phyloP scores from a whole-genome alignment of 2,329 filamentous ascomycete species.

The Phyllosticta citribraziliensis region DNA sequence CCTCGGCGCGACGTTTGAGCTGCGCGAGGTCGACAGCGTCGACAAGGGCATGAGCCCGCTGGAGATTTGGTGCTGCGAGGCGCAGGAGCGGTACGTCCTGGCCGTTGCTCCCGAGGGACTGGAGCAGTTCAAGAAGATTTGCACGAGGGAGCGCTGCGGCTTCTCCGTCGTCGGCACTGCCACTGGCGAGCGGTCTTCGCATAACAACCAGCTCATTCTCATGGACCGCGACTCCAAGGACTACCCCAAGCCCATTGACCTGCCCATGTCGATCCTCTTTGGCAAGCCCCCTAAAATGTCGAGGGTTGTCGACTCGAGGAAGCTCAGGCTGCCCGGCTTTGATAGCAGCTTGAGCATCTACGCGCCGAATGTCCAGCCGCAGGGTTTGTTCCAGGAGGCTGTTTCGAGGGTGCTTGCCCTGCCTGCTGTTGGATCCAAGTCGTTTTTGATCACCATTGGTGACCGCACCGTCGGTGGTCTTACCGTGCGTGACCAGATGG shows the following conservation, averaged over 20 bases:
- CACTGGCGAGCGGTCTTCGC: slow-evolving; percentile 47
- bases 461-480: slow-evolving; percentile 87
- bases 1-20: slow-evolving; percentile 81
- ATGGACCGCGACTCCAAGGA: slow-evolving; percentile 69
- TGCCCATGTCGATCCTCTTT: slow-evolving; percentile 82
- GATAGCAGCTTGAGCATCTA: slow-evolving; percentile 63
- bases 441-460: slow-evolving; percentile 92
- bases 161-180: slow-evolving; percentile 86
- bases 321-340: slow-evolving; percentile 59
- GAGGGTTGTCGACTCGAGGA: slow-evolving; percentile 60
- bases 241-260: slow-evolving; percentile 70
- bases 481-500: slow-evolving; percentile 85
- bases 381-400: slow-evolving; percentile 55
- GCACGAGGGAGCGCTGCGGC: slow-evolving; percentile 75
- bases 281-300: slow-evolving; percentile 79
- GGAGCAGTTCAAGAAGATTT: slow-evolving; percentile 60
- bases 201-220: slow-evolving; percentile 64
- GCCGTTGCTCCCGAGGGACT: slow-evolving; percentile 73
- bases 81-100: slow-evolving; percentile 92
- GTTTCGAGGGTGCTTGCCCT: slow-evolving; percentile 72
- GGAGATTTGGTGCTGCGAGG: slow-evolving; percentile 96
- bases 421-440: slow-evolving; percentile 91
- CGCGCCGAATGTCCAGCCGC: slow-evolving; percentile 46
- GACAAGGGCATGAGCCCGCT: slow-evolving; percentile 89
- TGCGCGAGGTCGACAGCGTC: slow-evolving; percentile 86